Evolutionary conservation across 768 basidiomycete species (phyloP), one percentile per base, ranked within the genome.

Genomic region (Russula compacta): DNA sequence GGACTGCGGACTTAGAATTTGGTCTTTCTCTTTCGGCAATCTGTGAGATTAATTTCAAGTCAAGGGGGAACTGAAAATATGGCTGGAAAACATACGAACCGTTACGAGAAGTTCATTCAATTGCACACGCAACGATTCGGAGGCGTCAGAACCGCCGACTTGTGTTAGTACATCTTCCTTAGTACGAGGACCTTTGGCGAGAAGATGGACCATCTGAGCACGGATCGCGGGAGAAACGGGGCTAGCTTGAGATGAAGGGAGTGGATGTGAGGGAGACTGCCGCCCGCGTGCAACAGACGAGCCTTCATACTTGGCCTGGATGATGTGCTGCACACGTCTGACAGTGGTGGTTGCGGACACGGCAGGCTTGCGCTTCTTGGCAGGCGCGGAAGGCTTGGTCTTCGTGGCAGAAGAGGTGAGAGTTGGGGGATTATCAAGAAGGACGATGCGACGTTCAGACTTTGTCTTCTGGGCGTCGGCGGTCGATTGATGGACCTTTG

Each of bases 121-220:
- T 47, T 81, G 78, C 38, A 73, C 73, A 53, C 76, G 76, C 10
- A 71, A 67, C 14, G 74, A 63, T 2, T 69, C 43, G 58, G 72
- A 72, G 36, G 73, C 67, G 53, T 73, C 74, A 6, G 72, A 58
- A 24, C 79, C 81, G 32, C 77, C 79, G n/a, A 85, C 74, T 60
- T 79, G 69, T 56, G 67, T 74, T 52, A 77, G 60, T 10, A 72
- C 70, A n/a, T 73, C 72, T 0, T 73, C 74, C 11, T 68, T 58
- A 3, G 80, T 71, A 29, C 83, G 73, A 24, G 80, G 73, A 3
- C 80, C 77, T n/a, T 78, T 74, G 6, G 81, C 79, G 7, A 85
- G 70, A 55, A 73, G 80, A 54, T 81, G 83, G 2, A 89, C 73
- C 52, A 88, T 71, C 47, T 82, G 74, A 40, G 69, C 68, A 21